Conservation (phyloP, 495 filamentous ascomycete genomes). For the Clohesyomyces aquaticus region DNA sequence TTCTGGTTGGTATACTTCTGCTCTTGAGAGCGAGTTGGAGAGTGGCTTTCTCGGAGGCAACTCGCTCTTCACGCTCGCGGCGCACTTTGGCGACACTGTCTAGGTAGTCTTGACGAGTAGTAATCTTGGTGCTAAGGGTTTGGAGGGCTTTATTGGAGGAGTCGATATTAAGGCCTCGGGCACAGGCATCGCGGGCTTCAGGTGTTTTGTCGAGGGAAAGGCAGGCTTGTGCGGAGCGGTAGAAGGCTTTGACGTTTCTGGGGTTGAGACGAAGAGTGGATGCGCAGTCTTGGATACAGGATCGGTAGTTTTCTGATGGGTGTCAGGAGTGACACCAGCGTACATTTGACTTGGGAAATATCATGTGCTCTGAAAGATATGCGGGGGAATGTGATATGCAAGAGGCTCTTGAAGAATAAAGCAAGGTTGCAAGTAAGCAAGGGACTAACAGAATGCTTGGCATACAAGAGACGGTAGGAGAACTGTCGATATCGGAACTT, state of each 20-base stretch:
- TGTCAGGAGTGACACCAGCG: too few relatives aligned
- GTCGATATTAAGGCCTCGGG: slow-evolving; percentile 71
- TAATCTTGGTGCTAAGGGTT: slow-evolving; percentile 38
- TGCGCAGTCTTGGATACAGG: slow-evolving; percentile 79
- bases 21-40: slow-evolving; percentile 73
- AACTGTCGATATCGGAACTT: too few relatives aligned
- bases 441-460: too few relatives aligned
- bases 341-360: too few relatives aligned
- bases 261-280: slow-evolving; percentile 77
- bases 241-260: slow-evolving; percentile 82
- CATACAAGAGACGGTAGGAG: too few relatives aligned
- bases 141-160: slow-evolving; percentile 61
- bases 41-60: slow-evolving; percentile 59
- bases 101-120: slow-evolving; percentile 39
- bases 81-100: slow-evolving; percentile 43
- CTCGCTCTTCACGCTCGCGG: slow-evolving; percentile 54
- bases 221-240: slow-evolving; percentile 77
- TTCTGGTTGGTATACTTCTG: slow-evolving; percentile 67
- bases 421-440: too few relatives aligned
- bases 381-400: neutral
- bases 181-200: slow-evolving; percentile 76
- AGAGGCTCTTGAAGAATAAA: too few relatives aligned
- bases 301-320: slow-evolving; percentile 74
- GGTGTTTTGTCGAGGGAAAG: slow-evolving; percentile 70
- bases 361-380: neutral